These are phyloP conservation scores for Arthrobotrys pseudoclavata DNA, from an alignment of 2,329 filamentous ascomycete genomes.

Conservation along the genomic window DNA sequence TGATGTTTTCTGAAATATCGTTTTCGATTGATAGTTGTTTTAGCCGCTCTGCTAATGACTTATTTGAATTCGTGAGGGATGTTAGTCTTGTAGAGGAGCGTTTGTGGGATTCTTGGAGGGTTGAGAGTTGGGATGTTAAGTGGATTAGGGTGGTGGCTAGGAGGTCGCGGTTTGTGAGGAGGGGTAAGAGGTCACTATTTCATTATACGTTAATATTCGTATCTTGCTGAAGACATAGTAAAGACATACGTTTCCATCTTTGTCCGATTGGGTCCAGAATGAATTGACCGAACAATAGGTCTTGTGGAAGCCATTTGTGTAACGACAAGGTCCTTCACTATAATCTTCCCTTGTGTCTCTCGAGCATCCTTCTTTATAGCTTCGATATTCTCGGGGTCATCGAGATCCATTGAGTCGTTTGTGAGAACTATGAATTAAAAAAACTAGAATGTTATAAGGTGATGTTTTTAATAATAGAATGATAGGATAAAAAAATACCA, in stretches of 20 bases:
- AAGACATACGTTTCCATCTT: constrained; percentile 48
- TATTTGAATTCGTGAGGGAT: constrained; percentile 37
- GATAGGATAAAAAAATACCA: constrained; percentile 16
- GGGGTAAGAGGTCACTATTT: constrained; percentile 51
- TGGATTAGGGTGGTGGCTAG: constrained; percentile 50
- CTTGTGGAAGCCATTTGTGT: constrained; percentile 54
- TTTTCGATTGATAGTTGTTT: constrained; percentile 36
- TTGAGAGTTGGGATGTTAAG: constrained; percentile 39
- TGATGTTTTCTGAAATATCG: constrained; percentile 51
- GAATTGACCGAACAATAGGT: constrained; percentile 52
- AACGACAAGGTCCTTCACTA: constrained; percentile 54
- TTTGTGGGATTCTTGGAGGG: constrained; percentile 30
- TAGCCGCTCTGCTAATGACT: constrained; percentile 42
- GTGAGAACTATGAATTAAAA: constrained; percentile 25
- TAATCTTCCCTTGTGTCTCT: constrained; percentile 45
- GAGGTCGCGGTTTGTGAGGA: constrained; percentile 52
- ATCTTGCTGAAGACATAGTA: too few relatives aligned
- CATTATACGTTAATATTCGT: constrained; percentile 5
- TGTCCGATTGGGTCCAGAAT: constrained; percentile 56
- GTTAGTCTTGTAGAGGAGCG: constrained; percentile 26
- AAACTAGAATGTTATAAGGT: constrained; percentile 53
- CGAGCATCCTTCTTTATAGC: constrained; percentile 31
- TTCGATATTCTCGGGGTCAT: constrained; percentile 38
- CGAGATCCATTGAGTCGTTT: constrained; percentile 54
- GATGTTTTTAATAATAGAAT: not conserved